These are phyloP conservation scores for Pulveroboletus sp. DNA, from an alignment of 768 basidiomycete species.

Conservation along the genomic window DNA sequence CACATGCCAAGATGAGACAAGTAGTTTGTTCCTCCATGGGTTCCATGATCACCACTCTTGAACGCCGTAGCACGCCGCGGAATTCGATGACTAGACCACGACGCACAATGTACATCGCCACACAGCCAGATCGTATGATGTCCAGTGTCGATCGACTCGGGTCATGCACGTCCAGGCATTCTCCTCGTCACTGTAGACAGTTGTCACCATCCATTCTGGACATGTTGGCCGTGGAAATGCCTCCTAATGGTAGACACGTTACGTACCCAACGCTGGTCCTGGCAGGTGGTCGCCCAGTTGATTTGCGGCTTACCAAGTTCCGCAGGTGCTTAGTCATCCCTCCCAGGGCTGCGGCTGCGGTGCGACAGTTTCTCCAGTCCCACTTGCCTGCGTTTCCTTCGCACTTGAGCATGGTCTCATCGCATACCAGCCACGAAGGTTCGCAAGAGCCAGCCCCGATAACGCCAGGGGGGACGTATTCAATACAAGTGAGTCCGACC, in stretches of 20 bases:
- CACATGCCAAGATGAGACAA: not conserved
- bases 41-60: not conserved
- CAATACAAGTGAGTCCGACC: conserved; percentile 54
- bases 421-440: conserved; percentile 30
- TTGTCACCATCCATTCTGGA: not conserved
- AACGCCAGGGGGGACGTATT: conserved; percentile 71
- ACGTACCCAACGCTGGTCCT: conserved; percentile 1
- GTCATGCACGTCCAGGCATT: not conserved
- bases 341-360: no score
- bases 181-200: not conserved
- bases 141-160: not conserved
- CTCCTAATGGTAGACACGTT: not conserved
- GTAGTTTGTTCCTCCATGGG: no score
- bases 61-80: not conserved
- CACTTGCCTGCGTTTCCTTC: not conserved
- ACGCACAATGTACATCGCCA: not conserved
- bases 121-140: not conserved
- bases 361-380: not conserved
- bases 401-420: conserved; percentile 25
- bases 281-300: not conserved
- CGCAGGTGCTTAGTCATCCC: conserved; percentile 22
- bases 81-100: not conserved
- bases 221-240: not conserved
- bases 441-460: conserved; percentile 55
- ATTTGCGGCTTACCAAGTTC: not conserved